Percentiles rank a stretch among this genome's conserved stretches.
phyloP scores from a whole-genome alignment of 176 grass and related monocot genomes.

The Triticum urartu region DNA sequence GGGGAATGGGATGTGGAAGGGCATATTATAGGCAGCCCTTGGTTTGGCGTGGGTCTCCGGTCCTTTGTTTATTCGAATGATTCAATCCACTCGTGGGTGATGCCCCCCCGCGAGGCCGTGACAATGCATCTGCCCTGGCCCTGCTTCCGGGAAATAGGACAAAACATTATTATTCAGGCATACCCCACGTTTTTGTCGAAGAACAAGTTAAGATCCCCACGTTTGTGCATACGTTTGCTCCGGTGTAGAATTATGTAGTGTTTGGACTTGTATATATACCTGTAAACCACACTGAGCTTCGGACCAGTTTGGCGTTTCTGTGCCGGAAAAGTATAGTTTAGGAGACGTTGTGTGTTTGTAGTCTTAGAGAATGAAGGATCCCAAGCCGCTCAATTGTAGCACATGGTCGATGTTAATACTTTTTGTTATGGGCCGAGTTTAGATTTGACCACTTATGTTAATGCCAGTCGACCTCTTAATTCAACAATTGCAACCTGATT shows the following conservation, averaged over 20 bases:
- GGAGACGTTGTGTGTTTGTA: background rate
- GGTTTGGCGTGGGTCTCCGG: background rate
- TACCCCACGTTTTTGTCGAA: background rate
- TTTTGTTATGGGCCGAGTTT: background rate
- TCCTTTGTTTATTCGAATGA: background rate
- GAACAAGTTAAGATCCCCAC: too few species aligned
- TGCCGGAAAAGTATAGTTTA: background rate
- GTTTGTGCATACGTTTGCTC: background rate
- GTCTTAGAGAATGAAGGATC: background rate
- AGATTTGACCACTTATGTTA: background rate
- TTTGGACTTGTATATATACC: background rate
- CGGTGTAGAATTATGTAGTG: background rate
- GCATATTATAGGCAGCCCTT: slow-evolving; percentile 23
- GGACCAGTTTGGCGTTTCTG: background rate
- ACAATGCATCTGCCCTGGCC: background rate
- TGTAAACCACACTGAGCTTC: background rate
- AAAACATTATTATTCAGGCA: background rate
- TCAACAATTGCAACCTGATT: background rate
- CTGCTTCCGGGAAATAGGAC: background rate
- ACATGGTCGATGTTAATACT: background rate
- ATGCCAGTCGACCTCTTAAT: background rate
- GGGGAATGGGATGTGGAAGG: background rate
- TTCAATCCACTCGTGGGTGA: background rate
- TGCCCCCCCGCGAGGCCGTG: background rate
- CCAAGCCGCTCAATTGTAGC: background rate